Conservation (phyloP, 2,329 filamentous ascomycete species). For the Calonectria honghensis region DNA sequence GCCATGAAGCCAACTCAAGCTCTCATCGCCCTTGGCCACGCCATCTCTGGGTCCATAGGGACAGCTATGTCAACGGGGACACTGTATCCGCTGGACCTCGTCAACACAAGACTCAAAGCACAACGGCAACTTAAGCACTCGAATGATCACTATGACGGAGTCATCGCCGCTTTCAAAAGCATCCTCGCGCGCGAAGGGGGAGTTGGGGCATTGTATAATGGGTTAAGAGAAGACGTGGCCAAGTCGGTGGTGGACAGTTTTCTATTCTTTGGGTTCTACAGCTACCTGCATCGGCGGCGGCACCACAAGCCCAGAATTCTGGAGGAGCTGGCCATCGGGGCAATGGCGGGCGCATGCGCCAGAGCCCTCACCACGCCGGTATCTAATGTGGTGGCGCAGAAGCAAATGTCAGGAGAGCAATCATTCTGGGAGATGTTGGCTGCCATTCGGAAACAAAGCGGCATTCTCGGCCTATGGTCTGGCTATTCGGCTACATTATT, state of each 20-base stretch:
- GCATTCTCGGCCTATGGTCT: conserved; percentile 87
- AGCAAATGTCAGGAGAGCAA: conserved; percentile 76
- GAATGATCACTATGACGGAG: conserved; percentile 74
- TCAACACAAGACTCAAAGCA: conserved; percentile 88
- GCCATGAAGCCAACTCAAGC: conserved; percentile 59
- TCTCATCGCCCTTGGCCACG: conserved; percentile 87
- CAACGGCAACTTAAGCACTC: conserved; percentile 76
- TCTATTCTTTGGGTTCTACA: conserved; percentile 91
- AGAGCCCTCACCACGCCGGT: conserved; percentile 87
- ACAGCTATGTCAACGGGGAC: conserved; percentile 86
- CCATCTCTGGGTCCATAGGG: conserved; percentile 85
- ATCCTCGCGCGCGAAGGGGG: conserved; percentile 85
- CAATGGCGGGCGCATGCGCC: conserved; percentile 83
- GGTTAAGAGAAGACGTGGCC: conserved; percentile 77
- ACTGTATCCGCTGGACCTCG: conserved; percentile 87
- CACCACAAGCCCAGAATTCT: conserved; percentile 72
- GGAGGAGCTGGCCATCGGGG: conserved; percentile 85
- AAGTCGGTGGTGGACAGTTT: conserved; percentile 86
- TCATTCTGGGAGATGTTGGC: conserved; percentile 75
- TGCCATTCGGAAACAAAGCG: conserved; percentile 81
- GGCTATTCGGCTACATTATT: conserved; percentile 89
- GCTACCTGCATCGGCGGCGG: conserved; percentile 65
- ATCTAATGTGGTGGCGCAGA: conserved; percentile 87
- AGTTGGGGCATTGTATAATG: conserved; percentile 80
- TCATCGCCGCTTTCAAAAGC: conserved; percentile 81